Conservation (phyloP, 2,329 filamentous ascomycete species). For the Claviceps digitariae region DNA sequence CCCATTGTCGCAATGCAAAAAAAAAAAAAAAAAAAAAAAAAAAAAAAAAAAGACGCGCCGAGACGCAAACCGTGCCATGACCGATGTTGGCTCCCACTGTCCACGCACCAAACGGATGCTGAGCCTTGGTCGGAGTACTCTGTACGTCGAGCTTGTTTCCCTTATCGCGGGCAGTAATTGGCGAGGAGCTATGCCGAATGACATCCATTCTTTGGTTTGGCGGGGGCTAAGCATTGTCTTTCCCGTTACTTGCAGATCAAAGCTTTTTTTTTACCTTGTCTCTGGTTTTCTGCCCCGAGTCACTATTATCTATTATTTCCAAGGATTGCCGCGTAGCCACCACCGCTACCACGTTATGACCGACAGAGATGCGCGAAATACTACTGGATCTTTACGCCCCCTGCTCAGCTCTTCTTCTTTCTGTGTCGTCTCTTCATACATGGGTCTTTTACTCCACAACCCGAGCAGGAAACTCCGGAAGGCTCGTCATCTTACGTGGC, state of each 20-base stretch:
- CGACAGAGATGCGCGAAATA: slow-evolving; percentile 1
- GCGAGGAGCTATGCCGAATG: slow-evolving; percentile 1
- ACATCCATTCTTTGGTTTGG: neutral
- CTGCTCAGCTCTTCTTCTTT: neutral
- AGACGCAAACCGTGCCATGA: neutral
- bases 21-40: neutral
- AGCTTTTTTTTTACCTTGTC: neutral
- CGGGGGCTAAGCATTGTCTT: neutral
- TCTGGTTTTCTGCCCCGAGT: neutral
- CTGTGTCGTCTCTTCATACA: neutral
- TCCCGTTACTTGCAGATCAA: neutral
- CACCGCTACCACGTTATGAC: neutral
- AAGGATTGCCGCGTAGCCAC: neutral
- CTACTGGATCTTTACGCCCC: neutral
- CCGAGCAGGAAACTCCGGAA: neutral
- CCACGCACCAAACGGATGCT: neutral
- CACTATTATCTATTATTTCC: neutral
- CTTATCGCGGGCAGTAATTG: neutral
- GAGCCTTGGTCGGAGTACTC: neutral
- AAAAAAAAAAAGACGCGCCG: neutral
- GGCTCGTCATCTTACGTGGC: neutral
- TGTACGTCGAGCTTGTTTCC: neutral
- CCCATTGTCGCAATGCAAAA: neutral
- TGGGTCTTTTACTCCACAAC: neutral
- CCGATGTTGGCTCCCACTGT: neutral